Evolutionary conservation across 306 rosid genomes (phyloP).

Genomic region (Morella rubra): DNA sequence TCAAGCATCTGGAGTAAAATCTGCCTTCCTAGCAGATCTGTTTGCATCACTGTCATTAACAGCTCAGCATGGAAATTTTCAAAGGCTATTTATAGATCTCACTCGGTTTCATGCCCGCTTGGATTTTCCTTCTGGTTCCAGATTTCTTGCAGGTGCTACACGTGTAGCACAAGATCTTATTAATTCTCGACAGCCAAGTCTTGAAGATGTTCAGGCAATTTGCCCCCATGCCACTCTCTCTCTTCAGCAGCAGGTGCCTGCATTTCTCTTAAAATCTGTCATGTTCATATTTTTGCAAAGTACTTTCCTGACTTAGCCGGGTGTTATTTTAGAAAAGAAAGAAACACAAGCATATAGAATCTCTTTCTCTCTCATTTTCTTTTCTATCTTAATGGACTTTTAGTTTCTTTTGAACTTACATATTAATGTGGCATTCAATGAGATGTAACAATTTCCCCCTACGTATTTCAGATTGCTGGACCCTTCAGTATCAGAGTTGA

Average conservation of each 20-base stretch:
- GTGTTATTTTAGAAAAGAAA: not conserved
- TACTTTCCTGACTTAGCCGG: slow-evolving; percentile 7
- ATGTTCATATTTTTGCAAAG: slow-evolving; percentile 3
- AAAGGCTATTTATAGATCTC: slow-evolving; percentile 67
- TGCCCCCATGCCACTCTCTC: slow-evolving; percentile 70
- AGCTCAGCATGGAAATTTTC: slow-evolving; percentile 85
- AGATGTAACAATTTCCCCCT: slow-evolving; percentile 3
- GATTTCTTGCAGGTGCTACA: slow-evolving; percentile 69
- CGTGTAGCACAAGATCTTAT: slow-evolving; percentile 59
- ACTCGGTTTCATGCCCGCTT: slow-evolving; percentile 71
- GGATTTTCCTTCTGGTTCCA: slow-evolving; percentile 77
- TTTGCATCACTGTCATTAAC: slow-evolving; percentile 71
- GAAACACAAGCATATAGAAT: not conserved
- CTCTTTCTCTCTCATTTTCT: not conserved
- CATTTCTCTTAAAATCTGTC: slow-evolving; percentile 24
- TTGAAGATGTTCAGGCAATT: slow-evolving; percentile 59
- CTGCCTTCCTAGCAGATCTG: slow-evolving; percentile 59
- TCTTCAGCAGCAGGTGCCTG: slow-evolving; percentile 88
- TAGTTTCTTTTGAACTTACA: slow-evolving; percentile 1
- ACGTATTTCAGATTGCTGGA: slow-evolving; percentile 68
- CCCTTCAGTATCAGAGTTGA: slow-evolving; percentile 86
- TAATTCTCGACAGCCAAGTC: slow-evolving; percentile 58
- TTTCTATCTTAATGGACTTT: not conserved
- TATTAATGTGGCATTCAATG: slow-evolving; percentile 8
- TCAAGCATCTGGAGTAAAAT: slow-evolving; percentile 49